Evolutionary conservation across 2,329 filamentous ascomycete genomes (phyloP), one percentile per base, ranked within the genome.

Genomic region (Harringtonia aguacate): DNA sequence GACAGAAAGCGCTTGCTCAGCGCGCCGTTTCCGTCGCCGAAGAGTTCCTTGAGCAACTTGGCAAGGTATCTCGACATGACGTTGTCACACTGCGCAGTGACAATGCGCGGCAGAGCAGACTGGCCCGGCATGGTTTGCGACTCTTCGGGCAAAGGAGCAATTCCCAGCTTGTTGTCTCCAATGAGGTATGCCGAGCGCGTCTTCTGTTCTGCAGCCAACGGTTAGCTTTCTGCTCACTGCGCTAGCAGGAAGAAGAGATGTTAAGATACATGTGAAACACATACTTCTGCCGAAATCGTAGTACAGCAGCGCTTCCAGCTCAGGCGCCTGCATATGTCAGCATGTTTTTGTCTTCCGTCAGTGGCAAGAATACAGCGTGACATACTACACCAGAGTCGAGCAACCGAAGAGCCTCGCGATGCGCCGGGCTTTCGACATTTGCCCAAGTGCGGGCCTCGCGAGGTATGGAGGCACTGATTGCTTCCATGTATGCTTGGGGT

Each of bases 251-350:
- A n/a, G n/a, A n/a, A n/a, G n/a, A n/a, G 15, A 27, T n/a, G 20
- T 27, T 13, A 7, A 14, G 12, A 13, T 33, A 15, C 36, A 14
- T 21, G 21, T 12, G 17, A 24, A 13, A 9, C 14, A 43, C 48
- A 21, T 46, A 52, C 50, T 38, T 36, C 50, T 29, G 1, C 36
- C 47, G 44, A 50, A 50, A 22, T 52, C 50, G 27, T 52, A 52
- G 6, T 41, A 31, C 3, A 52, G 20, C 3, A 52, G 41, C 9
- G 35, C 34, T 13, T 47, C 31, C 0, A 52, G 28, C 15, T 52
- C 48, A 4, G 46, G 45, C 17, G 46, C 50, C 48, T 52, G 34
- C 14, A 8, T 5, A 12, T 33, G 15, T 38, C 13, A 38, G 35
- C 35, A 6, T n/a, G 15, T 39, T 39, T 31, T 27, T 39, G 24